Evolutionary conservation across 345 rosid species (phyloP), one percentile per base, ranked within the genome.

Genomic region (Nasturtium officinale): DNA sequence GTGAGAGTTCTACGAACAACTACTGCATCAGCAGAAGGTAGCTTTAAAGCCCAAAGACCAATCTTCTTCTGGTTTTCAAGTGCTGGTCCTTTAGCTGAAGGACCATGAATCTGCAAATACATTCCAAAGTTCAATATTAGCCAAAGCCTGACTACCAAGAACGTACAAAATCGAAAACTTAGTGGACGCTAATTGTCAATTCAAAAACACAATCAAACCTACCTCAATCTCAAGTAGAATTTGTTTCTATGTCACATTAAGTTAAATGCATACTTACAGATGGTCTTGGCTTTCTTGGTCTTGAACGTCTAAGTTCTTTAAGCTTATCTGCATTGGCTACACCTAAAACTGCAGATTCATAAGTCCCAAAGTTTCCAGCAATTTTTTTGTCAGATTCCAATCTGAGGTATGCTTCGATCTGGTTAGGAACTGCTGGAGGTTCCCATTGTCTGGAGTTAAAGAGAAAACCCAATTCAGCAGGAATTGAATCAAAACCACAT

Each of bases 401-500:
- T 71, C 84, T 86, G 57, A 90, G 61, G 63, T 89, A 90, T 2
- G 96, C 97, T 79, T 89, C 93, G 0, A 90, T 78, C 59, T 67
- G 71, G 78, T 86, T 90, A 9, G 92, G 97, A 52, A 72, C 90
- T 6, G 89, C 76, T 2, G 91, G 96, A 38, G 78, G 50, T 33
- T 56, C 74, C 98, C 98, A 93, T 74, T 90, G 96, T 78, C 81
- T 84, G 55, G 97, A 82, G 76, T 93, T 86, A 78, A 87, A 90
- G 77, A 89, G 77, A 55, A 85, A 69, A 11, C 98, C 96, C 72
- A 90, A 26, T 65, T 89, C 98, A 59, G 98, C 97, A 7, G 98
- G 98, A 46, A 93, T 65, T 0, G 97, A 93, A 77, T 90, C 98
- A 37, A 90, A 93, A 57, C 97, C 98, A 45, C 98, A 93, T 4